A percentile compares a stretch with the other conserved stretches of the same genome.
Conservation (phyloP, 768 basidiomycete species). For the Lentinus brumalis region DNA sequence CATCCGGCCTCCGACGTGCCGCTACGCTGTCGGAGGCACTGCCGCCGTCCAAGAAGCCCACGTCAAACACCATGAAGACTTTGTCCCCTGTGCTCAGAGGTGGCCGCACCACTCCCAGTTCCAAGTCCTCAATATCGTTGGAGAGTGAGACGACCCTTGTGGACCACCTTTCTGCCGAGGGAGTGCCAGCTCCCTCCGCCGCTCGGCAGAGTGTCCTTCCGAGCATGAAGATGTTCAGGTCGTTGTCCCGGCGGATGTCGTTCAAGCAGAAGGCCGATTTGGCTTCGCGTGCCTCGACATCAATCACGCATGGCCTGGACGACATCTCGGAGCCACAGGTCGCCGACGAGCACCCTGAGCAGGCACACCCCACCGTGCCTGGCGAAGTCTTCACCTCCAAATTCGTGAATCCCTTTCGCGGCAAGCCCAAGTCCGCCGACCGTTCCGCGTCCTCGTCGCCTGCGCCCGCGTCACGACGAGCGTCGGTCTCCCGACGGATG, state of each 20-base stretch:
- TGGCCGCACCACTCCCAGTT: constrained; percentile 2
- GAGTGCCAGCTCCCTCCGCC: too few relatives aligned
- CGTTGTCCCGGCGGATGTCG: constrained; percentile 5
- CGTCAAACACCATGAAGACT: constrained; percentile 1
- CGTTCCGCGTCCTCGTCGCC: not conserved
- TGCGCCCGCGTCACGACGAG: not conserved
- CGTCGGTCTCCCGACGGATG: constrained; percentile 6
- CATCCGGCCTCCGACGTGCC: too few relatives aligned
- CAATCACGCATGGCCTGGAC: not conserved
- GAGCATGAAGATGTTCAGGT: constrained; percentile 13
- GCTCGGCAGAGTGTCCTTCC: not conserved
- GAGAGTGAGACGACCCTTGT: constrained; percentile 1
- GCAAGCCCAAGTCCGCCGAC: not conserved
- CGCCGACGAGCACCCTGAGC: too few relatives aligned
- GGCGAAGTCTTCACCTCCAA: constrained; percentile 16
- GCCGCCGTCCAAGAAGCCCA: too few relatives aligned
- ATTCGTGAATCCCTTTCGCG: constrained; percentile 22
- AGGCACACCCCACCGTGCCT: not conserved
- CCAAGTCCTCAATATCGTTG: constrained; percentile 4
- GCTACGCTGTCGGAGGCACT: too few relatives aligned
- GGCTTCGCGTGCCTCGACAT: not conserved
- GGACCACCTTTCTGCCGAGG: not conserved
- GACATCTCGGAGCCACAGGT: too few relatives aligned
- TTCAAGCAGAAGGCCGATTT: too few relatives aligned
- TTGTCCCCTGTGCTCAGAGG: not conserved